These are phyloP conservation scores for Lizonia empirigonia DNA, from an alignment of 2,329 filamentous ascomycete species.

Conservation along the genomic window DNA sequence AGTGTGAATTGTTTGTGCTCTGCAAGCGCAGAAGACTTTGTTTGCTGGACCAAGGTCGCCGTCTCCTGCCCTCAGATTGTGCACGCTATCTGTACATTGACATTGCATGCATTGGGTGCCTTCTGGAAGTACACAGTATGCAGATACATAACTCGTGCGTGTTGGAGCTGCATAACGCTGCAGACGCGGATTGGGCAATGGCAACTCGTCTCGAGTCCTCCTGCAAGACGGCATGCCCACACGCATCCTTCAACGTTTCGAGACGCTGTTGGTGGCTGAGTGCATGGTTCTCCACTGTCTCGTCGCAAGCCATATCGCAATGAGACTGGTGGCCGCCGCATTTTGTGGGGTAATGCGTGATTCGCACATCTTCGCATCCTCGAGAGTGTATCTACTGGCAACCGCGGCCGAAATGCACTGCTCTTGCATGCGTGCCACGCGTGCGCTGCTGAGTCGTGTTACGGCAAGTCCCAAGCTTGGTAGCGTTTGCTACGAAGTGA, in stretches of 20 bases:
- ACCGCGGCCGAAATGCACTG: constrained; percentile 25
- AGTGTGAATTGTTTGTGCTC: not conserved
- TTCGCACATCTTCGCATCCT: constrained; percentile 14
- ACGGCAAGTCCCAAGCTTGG: not conserved
- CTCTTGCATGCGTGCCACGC: constrained; percentile 16
- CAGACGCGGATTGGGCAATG: constrained; percentile 3
- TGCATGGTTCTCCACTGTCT: constrained; percentile 16
- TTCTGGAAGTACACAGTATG: not conserved
- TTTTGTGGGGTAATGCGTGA: constrained; percentile 32
- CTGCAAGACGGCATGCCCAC: constrained; percentile 5
- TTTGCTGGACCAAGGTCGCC: not conserved
- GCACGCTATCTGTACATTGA: not conserved
- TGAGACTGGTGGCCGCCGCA: constrained; percentile 25
- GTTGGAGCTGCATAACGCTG: not conserved
- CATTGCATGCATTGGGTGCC: not conserved
- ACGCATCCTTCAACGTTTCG: constrained; percentile 16
- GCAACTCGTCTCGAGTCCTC: not conserved
- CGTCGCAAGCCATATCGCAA: constrained; percentile 30
- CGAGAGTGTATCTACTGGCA: constrained; percentile 20
- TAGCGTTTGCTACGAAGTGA: constrained; percentile 3
- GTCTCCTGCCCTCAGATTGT: constrained; percentile 1
- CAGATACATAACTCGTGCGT: not conserved
- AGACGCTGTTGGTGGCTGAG: constrained; percentile 7
- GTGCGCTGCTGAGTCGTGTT: constrained; percentile 11
- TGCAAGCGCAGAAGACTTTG: not conserved